A percentile compares a stretch with the other conserved stretches of the same genome.
These are phyloP conservation scores for Plasmodium falciparum DNA, from an alignment of 169 alveolate species.

Conservation along the genomic window DNA sequence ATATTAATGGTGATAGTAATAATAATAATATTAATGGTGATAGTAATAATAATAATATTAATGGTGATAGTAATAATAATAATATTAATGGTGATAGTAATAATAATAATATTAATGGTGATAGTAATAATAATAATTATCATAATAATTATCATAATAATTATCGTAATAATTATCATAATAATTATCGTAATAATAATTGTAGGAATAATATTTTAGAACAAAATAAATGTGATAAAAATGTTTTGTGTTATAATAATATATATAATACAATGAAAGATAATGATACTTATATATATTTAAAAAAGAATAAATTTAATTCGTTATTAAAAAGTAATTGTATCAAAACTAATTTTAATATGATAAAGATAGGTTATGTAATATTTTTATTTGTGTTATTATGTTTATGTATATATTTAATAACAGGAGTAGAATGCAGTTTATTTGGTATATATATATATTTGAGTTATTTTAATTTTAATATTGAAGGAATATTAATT, in stretches of 20 bases:
- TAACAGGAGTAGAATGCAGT: conserved; percentile 26
- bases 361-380: conserved; percentile 28
- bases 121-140: neutral
- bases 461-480: conserved; percentile 56
- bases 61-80: too few species aligned
- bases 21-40: neutral
- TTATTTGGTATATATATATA: conserved; percentile 60
- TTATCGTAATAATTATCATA: too few species aligned
- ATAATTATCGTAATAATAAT: neutral
- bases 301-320: conserved; percentile 57
- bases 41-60: neutral
- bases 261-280: conserved; percentile 41
- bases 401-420: conserved; percentile 37
- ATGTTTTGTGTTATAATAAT: conserved; percentile 37
- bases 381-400: conserved; percentile 24
- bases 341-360: neutral
- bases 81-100: too few species aligned
- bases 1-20: too few species aligned
- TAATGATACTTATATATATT: conserved; percentile 69
- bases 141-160: neutral
- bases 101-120: neutral
- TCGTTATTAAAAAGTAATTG: conserved; percentile 19
- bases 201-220: neutral
- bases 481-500: conserved; percentile 47
- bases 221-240: conserved; percentile 6